Conservation (phyloP, 208 protist genomes). For the Crithidia fasciculata region DNA sequence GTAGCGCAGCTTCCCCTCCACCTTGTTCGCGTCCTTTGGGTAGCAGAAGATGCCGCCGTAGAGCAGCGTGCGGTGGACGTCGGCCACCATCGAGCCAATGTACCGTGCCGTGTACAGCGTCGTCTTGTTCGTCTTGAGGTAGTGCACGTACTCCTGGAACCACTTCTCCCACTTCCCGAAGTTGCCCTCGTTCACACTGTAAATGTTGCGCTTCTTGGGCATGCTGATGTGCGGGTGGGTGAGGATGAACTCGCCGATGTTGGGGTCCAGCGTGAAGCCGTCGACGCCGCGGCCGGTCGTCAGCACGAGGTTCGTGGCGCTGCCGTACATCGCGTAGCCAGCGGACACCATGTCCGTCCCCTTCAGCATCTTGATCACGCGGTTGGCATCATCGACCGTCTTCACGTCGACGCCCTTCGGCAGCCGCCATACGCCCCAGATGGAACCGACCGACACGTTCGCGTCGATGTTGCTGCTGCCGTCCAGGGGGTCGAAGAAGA, state of each 20-base stretch:
- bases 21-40: conserved; percentile 90
- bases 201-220: conserved; percentile 92
- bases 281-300: conserved; percentile 92
- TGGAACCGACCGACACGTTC: conserved; percentile 96
- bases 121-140: conserved; percentile 72
- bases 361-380: conserved; percentile 61
- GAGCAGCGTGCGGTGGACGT: conserved; percentile 98
- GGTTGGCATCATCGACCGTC: conserved; percentile 81
- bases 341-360: conserved; percentile 81
- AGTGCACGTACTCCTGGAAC: conserved; percentile 77
- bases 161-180: conserved; percentile 74
- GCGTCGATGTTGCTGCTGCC: conserved; percentile 97
- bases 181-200: conserved; percentile 98
- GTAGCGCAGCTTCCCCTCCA: conserved; percentile 97
- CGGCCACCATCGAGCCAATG: conserved; percentile 96
- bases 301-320: conserved; percentile 93
- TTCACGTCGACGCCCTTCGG: conserved; percentile 78
- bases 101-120: conserved; percentile 83
- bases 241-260: conserved; percentile 97
- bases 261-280: conserved; percentile 96
- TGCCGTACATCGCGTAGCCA: conserved; percentile 96
- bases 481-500: conserved; percentile 97
- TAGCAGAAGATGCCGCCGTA: conserved; percentile 99
- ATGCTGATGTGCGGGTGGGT: conserved; percentile 95
- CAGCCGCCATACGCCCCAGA: conserved; percentile 90